Percentiles rank a stretch among this genome's conserved stretches.
Conservation (phyloP, 2,329 filamentous ascomycete genomes). For the Diplodia mutila region DNA sequence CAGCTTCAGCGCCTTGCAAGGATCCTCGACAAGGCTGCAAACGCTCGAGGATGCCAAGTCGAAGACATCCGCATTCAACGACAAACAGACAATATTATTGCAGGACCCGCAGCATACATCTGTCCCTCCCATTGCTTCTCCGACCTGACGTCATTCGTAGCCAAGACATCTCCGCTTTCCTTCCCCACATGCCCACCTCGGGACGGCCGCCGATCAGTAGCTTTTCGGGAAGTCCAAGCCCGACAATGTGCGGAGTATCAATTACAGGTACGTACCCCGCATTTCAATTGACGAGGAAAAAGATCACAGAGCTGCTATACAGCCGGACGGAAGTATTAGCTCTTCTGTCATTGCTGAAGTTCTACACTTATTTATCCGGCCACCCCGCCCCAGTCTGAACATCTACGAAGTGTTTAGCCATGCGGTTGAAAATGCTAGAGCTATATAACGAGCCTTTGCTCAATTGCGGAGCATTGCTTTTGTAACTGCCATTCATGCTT, state of each 20-base stretch:
- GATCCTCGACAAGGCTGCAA: neutral
- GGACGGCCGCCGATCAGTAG: neutral
- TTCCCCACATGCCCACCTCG: constrained; percentile 1
- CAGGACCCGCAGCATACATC: neutral
- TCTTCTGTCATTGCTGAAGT: neutral
- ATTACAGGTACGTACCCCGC: constrained; percentile 8
- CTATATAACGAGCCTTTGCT: neutral
- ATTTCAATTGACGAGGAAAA: neutral
- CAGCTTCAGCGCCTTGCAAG: neutral
- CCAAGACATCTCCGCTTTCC: constrained; percentile 8
- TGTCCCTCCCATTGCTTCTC: neutral
- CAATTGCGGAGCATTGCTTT: neutral
- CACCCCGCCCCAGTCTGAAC: neutral
- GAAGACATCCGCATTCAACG: neutral
- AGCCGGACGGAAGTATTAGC: neutral
- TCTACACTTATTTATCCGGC: neutral
- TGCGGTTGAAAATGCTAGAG: neutral
- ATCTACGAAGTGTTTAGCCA: neutral
- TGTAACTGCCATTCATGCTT: neutral
- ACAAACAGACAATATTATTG: neutral
- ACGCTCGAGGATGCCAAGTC: neutral
- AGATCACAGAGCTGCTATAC: neutral
- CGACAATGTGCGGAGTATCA: neutral
- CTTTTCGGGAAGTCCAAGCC: constrained; percentile 1
- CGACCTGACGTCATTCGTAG: neutral